A percentile compares a stretch with the other conserved stretches of the same genome.
Conservation (phyloP, 495 filamentous ascomycete genomes). For the Xylaria intraflava region DNA sequence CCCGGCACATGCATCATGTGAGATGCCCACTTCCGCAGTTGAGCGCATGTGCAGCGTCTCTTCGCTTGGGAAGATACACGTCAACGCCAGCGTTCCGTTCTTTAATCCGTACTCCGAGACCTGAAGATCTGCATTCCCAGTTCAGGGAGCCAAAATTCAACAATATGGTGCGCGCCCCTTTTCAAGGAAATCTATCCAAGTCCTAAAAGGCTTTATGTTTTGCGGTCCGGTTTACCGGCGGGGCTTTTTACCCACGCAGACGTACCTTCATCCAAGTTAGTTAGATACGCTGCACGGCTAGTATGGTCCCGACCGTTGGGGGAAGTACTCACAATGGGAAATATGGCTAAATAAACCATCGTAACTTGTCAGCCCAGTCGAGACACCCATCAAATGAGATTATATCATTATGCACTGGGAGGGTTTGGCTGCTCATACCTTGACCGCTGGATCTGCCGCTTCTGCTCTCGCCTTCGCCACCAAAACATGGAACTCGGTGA, state of each 20-base stretch:
- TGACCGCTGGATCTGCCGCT: conserved; percentile 56
- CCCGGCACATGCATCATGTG: no score
- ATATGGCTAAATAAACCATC: conserved; percentile 47
- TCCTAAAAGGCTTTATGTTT: neutral
- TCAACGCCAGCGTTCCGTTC: neutral
- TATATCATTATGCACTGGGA: conserved; percentile 6
- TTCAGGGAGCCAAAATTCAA: neutral
- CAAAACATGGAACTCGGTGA: conserved; percentile 56
- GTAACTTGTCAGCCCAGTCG: conserved; percentile 16
- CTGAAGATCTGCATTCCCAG: neutral
- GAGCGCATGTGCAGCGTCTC: neutral
- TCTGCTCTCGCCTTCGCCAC: conserved; percentile 61
- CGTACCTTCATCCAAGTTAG: conserved; percentile 38
- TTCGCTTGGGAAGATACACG: neutral
- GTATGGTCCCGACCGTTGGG: neutral
- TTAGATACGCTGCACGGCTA: conserved; percentile 8
- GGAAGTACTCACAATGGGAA: conserved; percentile 61
- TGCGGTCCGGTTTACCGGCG: conserved; percentile 10
- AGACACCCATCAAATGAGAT: neutral
- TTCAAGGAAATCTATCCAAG: neutral
- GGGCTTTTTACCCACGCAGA: conserved; percentile 49
- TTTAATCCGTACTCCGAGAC: neutral
- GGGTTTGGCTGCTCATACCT: conserved; percentile 37
- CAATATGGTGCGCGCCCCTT: neutral
- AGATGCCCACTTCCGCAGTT: neutral